Conservation (phyloP, 2,329 filamentous ascomycete genomes). For the Colletotrichum somersetense region DNA sequence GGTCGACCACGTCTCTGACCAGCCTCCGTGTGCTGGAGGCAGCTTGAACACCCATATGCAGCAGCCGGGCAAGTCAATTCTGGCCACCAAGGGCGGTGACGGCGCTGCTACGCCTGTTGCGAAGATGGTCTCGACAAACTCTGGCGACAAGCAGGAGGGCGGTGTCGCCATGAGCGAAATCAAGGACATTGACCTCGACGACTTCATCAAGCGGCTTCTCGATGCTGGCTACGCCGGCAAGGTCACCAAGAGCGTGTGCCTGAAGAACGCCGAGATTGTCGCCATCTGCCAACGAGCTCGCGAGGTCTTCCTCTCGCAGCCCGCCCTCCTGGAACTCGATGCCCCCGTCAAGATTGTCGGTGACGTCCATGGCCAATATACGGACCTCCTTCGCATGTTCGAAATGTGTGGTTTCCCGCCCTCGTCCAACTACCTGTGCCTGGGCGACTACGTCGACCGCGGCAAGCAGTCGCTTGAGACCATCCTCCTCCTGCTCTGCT, state of each 20-base stretch:
- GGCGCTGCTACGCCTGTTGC: slow-evolving; percentile 76
- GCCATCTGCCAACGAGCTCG: slow-evolving; percentile 91
- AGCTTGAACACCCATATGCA: slow-evolving; percentile 70
- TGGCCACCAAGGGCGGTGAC: slow-evolving; percentile 77
- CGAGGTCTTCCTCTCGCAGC: slow-evolving; percentile 91
- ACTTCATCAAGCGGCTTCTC: slow-evolving; percentile 94
- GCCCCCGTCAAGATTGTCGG: slow-evolving; percentile 98
- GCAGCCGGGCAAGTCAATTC: slow-evolving; percentile 87
- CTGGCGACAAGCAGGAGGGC: slow-evolving; percentile 59
- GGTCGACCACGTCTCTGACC: slow-evolving; percentile 94
- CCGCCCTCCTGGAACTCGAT: slow-evolving; percentile 89
- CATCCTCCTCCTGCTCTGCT: slow-evolving; percentile 91
- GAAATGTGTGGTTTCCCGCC: slow-evolving; percentile 99
- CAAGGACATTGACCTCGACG: slow-evolving; percentile 93
- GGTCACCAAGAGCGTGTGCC: slow-evolving; percentile 95
- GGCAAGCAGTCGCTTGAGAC: slow-evolving; percentile 97
- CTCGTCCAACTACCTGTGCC: slow-evolving; percentile 90
- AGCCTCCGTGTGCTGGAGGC: slow-evolving; percentile 78
- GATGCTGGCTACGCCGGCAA: slow-evolving; percentile 97
- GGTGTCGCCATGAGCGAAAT: slow-evolving; percentile 88
- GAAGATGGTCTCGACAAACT: slow-evolving; percentile 44
- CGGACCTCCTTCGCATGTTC: slow-evolving; percentile 95
- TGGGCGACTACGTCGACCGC: slow-evolving; percentile 96
- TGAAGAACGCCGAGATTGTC: slow-evolving; percentile 97
- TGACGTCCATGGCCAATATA: slow-evolving; percentile 97